Conservation (phyloP, 768 basidiomycete genomes). For the Cystofilobasidium capitatum region DNA sequence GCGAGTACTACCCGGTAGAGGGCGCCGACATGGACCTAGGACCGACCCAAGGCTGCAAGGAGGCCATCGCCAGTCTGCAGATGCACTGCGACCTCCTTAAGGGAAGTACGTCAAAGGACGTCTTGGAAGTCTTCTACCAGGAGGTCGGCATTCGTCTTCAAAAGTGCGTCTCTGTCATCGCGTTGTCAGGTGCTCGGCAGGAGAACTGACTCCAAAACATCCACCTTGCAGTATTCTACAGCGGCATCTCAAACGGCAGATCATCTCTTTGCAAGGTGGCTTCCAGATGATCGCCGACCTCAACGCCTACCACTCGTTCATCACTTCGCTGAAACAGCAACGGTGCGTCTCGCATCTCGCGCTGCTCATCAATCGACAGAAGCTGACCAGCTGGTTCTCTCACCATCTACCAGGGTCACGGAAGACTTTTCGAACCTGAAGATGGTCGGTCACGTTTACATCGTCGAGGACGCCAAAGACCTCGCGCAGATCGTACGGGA, state of each 20-base stretch:
- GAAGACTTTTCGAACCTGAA: conserved; percentile 88
- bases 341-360: conserved; percentile 34
- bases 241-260: conserved; percentile 93
- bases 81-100: conserved; percentile 82
- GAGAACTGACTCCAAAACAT: neutral
- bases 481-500: conserved; percentile 91
- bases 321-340: conserved; percentile 73
- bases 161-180: conserved; percentile 47
- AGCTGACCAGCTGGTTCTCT: neutral
- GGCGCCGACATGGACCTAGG: conserved; percentile 68
- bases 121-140: conserved; percentile 94
- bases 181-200: neutral
- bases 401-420: conserved; percentile 45
- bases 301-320: conserved; percentile 84
- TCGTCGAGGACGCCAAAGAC: conserved; percentile 83
- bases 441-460: conserved; percentile 94
- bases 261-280: conserved; percentile 85
- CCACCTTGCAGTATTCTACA: conserved; percentile 62
- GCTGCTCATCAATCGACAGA: neutral
- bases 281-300: conserved; percentile 94
- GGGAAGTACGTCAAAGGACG: conserved; percentile 90
- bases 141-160: conserved; percentile 87
- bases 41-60: conserved; percentile 76
- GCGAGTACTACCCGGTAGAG: conserved; percentile 84
- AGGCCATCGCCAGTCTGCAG: conserved; percentile 79